Evolutionary conservation across 148 eudicot species (phyloP).

Genomic region (Beta vulgaris): DNA sequence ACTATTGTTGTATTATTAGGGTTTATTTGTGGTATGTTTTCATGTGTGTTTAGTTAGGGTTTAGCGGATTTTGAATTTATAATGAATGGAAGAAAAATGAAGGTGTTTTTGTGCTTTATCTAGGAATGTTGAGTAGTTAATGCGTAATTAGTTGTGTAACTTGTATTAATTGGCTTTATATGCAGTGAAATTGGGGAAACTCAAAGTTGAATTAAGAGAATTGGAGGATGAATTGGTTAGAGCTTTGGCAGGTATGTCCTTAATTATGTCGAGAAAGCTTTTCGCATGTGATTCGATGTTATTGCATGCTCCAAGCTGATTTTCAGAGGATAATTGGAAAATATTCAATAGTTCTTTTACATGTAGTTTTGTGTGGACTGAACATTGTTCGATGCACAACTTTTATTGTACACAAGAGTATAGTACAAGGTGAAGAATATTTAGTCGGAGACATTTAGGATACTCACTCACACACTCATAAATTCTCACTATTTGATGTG

Average conservation of each 20-base stretch:
- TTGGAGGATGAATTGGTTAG: constrained; percentile 72
- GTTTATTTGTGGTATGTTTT: neutral
- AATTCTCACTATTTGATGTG: too few species aligned
- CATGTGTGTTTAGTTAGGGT: constrained; percentile 15
- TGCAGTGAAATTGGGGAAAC: constrained; percentile 58
- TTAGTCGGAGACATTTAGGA: too few species aligned
- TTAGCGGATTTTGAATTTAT: neutral
- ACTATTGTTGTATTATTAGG: neutral
- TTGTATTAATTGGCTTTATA: neutral
- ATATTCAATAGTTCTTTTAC: neutral
- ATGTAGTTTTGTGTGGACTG: too few species aligned
- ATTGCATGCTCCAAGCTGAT: neutral
- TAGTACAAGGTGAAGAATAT: too few species aligned
- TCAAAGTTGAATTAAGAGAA: constrained; percentile 69
- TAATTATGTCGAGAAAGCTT: neutral
- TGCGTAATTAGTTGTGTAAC: neutral
- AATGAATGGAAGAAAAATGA: neutral
- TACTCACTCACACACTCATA: too few species aligned
- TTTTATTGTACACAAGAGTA: too few species aligned
- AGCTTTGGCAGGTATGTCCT: constrained; percentile 66
- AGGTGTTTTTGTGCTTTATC: neutral
- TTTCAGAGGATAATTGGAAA: neutral
- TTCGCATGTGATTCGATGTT: neutral
- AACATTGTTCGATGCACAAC: too few species aligned
- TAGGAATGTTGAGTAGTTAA: neutral